phyloP scores from a whole-genome alignment of 2,329 filamentous ascomycete species.

The Aspergillus jensenii region DNA sequence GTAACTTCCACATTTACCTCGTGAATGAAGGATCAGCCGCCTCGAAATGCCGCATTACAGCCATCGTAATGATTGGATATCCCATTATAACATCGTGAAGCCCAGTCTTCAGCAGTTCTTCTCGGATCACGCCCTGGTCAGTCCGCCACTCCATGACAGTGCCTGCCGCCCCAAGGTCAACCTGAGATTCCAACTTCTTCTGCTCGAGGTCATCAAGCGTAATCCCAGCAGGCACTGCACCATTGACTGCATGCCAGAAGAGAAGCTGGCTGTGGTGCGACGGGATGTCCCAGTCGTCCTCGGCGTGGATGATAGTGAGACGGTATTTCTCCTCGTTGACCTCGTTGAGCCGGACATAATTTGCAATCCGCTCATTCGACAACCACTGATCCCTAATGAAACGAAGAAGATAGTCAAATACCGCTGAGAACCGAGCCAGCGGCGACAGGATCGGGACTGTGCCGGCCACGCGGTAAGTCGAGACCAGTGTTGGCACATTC shows the following conservation, averaged over 20 bases:
- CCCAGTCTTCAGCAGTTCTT: constrained; percentile 10
- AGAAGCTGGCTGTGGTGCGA: constrained; percentile 18
- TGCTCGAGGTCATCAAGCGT: not conserved
- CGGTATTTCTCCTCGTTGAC: constrained; percentile 24
- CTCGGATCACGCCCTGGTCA: constrained; percentile 3
- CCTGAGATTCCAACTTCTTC: not conserved
- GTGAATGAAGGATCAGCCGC: not conserved
- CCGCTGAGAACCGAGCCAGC: constrained; percentile 46
- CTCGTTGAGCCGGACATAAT: constrained; percentile 7
- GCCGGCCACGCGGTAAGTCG: constrained; percentile 59
- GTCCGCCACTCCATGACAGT: constrained; percentile 10
- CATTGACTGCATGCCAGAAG: constrained; percentile 5
- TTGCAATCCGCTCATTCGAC: constrained; percentile 8
- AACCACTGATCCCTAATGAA: constrained; percentile 15
- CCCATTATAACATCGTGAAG: constrained; percentile 13
- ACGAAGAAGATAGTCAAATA: constrained; percentile 11
- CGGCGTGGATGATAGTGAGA: constrained; percentile 35
- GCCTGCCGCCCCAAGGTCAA: constrained; percentile 5
- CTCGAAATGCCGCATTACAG: constrained; percentile 9
- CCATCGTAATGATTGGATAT: constrained; percentile 10
- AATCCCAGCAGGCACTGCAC: not conserved
- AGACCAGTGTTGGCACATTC: constrained; percentile 53
- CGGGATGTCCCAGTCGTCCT: constrained; percentile 37
- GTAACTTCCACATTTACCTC: too few relatives aligned
- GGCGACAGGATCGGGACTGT: constrained; percentile 56